Evolutionary conservation across 1,284 basidiomycete species (phyloP).

Genomic region (Volvariella surrecta): DNA sequence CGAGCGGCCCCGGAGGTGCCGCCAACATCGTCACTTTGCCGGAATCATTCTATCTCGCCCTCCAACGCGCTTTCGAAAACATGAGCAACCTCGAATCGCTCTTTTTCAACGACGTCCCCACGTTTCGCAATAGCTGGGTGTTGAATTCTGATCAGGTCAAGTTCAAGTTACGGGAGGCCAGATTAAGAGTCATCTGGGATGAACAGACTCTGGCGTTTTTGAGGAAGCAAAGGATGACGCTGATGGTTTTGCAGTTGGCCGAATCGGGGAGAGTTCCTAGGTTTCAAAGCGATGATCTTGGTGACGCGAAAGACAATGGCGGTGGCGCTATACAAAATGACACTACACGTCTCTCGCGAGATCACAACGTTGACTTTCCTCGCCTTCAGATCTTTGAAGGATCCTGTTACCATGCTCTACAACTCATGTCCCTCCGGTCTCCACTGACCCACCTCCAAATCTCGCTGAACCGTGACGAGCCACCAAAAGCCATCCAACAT

Average conservation of each 20-base stretch:
- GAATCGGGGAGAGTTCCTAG: no score
- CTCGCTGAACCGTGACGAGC: constrained; percentile 2
- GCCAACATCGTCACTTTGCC: constrained; percentile 7
- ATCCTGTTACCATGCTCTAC: no score
- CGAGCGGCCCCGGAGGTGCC: no score
- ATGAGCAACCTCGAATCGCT: constrained; percentile 21
- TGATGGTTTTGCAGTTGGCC: constrained; percentile 12
- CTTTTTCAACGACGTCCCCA: constrained; percentile 17
- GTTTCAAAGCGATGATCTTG: no score
- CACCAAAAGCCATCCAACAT: constrained; percentile 18
- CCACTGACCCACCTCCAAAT: no score
- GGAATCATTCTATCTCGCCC: constrained; percentile 18
- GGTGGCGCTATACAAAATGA: constrained; percentile 16
- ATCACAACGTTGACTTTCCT: constrained; percentile 11
- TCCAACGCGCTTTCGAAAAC: constrained; percentile 17
- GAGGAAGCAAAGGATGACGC: constrained; percentile 17
- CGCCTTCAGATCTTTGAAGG: constrained; percentile 22
- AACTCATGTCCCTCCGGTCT: no score
- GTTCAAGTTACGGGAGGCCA: constrained; percentile 21
- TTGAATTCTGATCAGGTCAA: constrained; percentile 16
- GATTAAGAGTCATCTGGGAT: constrained; percentile 23
- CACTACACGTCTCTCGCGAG: constrained; percentile 1
- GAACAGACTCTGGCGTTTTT: constrained; percentile 19
- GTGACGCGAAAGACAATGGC: no score
- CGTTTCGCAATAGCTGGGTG: constrained; percentile 21